Base-by-base conservation (phyloP, 1,139 yeast species). In the Zygoascus sp. region DNA sequence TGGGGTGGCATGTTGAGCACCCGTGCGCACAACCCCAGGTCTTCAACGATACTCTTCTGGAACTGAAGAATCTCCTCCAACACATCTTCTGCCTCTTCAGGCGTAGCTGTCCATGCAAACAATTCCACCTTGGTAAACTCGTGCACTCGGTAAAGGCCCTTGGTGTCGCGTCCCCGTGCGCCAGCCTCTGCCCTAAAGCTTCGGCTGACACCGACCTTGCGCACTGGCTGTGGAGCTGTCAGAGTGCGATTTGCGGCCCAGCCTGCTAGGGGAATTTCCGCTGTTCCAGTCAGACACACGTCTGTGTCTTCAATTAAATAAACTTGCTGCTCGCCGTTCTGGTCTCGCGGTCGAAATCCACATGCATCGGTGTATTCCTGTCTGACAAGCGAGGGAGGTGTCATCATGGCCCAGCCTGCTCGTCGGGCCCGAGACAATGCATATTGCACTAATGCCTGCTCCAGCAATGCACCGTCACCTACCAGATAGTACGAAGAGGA, bases 141-240 rank as follows among this genome's bases (percentile, higher is more conserved):
- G 61, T 94, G 99, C 11, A 94, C 97, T 46, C 99, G 72, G 59
- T 92, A 94, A 2, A 94, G 70, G 0, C 99, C 99, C 58, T 82
- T 81, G 0, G 97, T 88, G 55, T 89, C 97, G 55, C 78, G 79
- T 1, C 99, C 99, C 50, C 96, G 76, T 1, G 98, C 94, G 1
- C 98, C 98, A 0, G 98, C 98, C 63, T 94, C 99, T 0, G 97
- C 96, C 53, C 99, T 74, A 61, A 81, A 94, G 52, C 96, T 80
- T 55, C 97, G 73, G 42, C 95, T 84, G 1, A 88, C 75, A 0
- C 97, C 99, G 9, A 82, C 95, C 42, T 78, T 75, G 57, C 77
- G 79, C 13, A 69, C 56, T 0, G 95, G 89, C 17, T 56, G 51
- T 6, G 44, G 35, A 10, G 74, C 58, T 0, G 66, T 66, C 38